These are phyloP conservation scores for Erythrobasidium hasegawianum DNA, from an alignment of 1,284 basidiomycete genomes.

Conservation along the genomic window DNA sequence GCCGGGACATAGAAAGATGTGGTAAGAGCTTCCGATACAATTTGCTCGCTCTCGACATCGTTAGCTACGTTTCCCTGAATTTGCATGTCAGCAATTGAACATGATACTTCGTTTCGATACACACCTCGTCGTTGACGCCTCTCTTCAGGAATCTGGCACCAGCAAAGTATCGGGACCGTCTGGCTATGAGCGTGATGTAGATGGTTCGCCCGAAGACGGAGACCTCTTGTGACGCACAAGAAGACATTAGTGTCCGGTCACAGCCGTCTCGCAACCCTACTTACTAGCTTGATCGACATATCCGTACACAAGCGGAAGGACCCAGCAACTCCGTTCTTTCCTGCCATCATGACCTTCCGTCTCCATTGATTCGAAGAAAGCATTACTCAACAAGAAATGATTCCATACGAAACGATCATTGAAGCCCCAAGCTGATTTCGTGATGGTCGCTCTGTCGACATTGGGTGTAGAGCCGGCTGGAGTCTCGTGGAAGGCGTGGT, in stretches of 20 bases:
- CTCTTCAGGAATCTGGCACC: constrained; percentile 93
- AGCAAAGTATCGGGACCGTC: constrained; percentile 90
- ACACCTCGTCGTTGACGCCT: constrained; percentile 84
- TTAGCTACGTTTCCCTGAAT: constrained; percentile 91
- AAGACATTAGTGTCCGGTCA: no score
- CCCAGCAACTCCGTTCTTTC: constrained; percentile 66
- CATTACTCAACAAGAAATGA: constrained; percentile 74
- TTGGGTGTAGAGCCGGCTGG: not conserved
- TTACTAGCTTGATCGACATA: constrained; percentile 96
- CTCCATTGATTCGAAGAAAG: constrained; percentile 52
- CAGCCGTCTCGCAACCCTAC: constrained; percentile 52
- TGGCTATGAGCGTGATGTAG: constrained; percentile 89
- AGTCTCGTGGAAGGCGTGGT: constrained; percentile 37
- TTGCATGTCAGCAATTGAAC: not conserved
- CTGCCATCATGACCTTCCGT: constrained; percentile 44
- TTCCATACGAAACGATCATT: constrained; percentile 97
- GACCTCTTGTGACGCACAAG: constrained; percentile 62
- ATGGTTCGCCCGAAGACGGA: constrained; percentile 84
- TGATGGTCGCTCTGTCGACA: not conserved
- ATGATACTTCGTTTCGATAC: not conserved
- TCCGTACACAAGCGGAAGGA: constrained; percentile 88
- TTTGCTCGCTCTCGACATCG: constrained; percentile 98
- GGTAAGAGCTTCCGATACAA: constrained; percentile 88
- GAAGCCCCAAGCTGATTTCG: constrained; percentile 55
- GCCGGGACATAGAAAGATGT: constrained; percentile 61